These are phyloP conservation scores for Plasmodium knowlesi DNA, from an alignment of 169 alveolate species.

Conservation along the genomic window DNA sequence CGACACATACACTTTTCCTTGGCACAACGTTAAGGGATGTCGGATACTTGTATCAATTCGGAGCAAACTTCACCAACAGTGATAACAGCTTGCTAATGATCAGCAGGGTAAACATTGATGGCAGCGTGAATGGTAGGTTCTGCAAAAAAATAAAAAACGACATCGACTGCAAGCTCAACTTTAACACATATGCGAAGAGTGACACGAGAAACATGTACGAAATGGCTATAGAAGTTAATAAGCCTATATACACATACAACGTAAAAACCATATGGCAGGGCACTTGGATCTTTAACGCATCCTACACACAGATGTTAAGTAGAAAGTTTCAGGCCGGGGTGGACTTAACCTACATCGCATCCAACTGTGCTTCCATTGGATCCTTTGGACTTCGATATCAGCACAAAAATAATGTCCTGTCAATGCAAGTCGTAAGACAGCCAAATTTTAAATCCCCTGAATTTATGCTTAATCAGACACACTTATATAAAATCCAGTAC, in stretches of 20 bases:
- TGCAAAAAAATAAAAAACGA: conserved; percentile 77
- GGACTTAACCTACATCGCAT: conserved; percentile 90
- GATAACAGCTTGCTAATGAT: conserved; percentile 87
- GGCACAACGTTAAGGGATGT: conserved; percentile 88
- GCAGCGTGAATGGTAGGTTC: conserved; percentile 85
- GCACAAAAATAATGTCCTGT: conserved; percentile 82
- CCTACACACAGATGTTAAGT: conserved; percentile 88
- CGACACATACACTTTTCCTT: conserved; percentile 88
- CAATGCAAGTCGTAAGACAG: conserved; percentile 85
- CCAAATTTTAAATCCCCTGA: conserved; percentile 89
- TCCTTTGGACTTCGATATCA: conserved; percentile 90
- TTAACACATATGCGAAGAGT: conserved; percentile 86
- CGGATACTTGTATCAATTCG: conserved; percentile 91
- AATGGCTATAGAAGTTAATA: conserved; percentile 87
- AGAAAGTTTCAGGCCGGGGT: conserved; percentile 90
- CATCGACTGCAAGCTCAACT: conserved; percentile 86
- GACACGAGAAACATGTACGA: conserved; percentile 90
- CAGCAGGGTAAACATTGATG: conserved; percentile 89
- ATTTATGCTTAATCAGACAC: conserved; percentile 82
- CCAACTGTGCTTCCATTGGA: conserved; percentile 91
- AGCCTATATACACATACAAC: conserved; percentile 85
- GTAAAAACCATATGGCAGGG: conserved; percentile 92
- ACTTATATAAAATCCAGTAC: conserved; percentile 84
- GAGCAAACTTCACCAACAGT: conserved; percentile 89
- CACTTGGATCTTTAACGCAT: conserved; percentile 89